Conservation (phyloP, 768 basidiomycete species). For the Lactarius quietus region DNA sequence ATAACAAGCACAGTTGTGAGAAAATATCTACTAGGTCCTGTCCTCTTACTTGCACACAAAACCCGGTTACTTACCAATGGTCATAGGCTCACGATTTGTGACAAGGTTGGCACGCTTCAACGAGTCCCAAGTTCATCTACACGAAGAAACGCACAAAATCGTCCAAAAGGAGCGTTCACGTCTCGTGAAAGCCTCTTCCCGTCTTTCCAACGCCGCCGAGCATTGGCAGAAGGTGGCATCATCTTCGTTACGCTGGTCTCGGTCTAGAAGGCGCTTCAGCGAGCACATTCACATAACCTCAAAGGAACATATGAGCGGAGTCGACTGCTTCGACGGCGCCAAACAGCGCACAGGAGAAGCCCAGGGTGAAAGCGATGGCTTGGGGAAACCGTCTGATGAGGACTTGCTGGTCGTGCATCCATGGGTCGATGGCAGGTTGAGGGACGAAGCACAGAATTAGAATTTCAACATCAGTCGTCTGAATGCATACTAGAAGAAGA, state of each 20-base stretch:
- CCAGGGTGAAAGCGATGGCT: constrained; percentile 12
- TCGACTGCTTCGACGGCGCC: constrained; percentile 70
- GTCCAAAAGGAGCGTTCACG: constrained; percentile 46
- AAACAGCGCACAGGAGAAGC: constrained; percentile 23
- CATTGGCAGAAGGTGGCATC: constrained; percentile 49
- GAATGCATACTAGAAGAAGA: constrained; percentile 4
- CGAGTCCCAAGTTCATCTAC: constrained; percentile 35
- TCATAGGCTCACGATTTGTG: constrained; percentile 67
- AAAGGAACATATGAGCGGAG: constrained; percentile 71
- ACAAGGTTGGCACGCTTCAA: constrained; percentile 53
- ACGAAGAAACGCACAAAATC: constrained; percentile 42
- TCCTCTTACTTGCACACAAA: not conserved
- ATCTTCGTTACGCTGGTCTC: constrained; percentile 42
- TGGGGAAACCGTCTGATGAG: constrained; percentile 25
- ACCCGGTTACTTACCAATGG: not conserved
- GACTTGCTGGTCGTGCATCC: constrained; percentile 35
- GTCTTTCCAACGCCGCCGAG: constrained; percentile 33
- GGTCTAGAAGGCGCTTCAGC: constrained; percentile 52
- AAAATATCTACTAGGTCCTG: constrained; percentile 74
- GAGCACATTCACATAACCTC: constrained; percentile 56
- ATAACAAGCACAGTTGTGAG: constrained; percentile 76
- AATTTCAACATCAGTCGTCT: constrained; percentile 17
- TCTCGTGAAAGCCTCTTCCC: constrained; percentile 17
- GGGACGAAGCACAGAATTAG: constrained; percentile 35
- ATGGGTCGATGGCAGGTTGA: constrained; percentile 36